Conservation (phyloP, 2,329 filamentous ascomycete species). For the Pyrenophora seminiperda region DNA sequence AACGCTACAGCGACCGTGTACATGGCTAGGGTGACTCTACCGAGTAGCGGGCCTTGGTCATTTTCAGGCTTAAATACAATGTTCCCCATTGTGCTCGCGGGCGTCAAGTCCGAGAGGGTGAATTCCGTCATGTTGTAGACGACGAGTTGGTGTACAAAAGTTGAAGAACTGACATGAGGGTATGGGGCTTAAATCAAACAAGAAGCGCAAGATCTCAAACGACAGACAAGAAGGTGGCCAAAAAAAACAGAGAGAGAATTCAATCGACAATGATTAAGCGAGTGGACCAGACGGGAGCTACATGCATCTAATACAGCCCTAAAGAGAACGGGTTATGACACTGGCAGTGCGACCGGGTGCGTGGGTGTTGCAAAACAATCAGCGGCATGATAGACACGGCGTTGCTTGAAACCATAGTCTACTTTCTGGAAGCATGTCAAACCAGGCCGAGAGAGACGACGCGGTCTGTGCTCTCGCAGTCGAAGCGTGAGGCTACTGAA, state of each 20-base stretch:
- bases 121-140: no score
- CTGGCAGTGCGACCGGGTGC: constrained; percentile 8
- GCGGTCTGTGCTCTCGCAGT: neutral
- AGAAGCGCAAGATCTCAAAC: constrained; percentile 1
- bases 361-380: constrained; percentile 9
- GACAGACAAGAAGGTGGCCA: constrained; percentile 2
- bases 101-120: no score
- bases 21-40: constrained; percentile 30
- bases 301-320: constrained; percentile 13
- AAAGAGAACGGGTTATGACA: constrained; percentile 8
- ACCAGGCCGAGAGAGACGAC: constrained; percentile 5
- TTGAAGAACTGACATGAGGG: constrained; percentile 18
- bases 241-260: constrained; percentile 2
- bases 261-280: neutral
- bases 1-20: constrained; percentile 30
- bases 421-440: constrained; percentile 12
- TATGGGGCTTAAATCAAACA: constrained; percentile 1
- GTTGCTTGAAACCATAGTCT: constrained; percentile 11
- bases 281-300: constrained; percentile 7
- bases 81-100: constrained; percentile 24
- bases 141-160: constrained; percentile 4
- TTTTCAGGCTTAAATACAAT: constrained; percentile 19
- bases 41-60: constrained; percentile 30
- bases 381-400: constrained; percentile 12
- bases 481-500: neutral